phyloP scores from a whole-genome alignment of 176 grass and related monocot species.

The Guadua angustifolia region DNA sequence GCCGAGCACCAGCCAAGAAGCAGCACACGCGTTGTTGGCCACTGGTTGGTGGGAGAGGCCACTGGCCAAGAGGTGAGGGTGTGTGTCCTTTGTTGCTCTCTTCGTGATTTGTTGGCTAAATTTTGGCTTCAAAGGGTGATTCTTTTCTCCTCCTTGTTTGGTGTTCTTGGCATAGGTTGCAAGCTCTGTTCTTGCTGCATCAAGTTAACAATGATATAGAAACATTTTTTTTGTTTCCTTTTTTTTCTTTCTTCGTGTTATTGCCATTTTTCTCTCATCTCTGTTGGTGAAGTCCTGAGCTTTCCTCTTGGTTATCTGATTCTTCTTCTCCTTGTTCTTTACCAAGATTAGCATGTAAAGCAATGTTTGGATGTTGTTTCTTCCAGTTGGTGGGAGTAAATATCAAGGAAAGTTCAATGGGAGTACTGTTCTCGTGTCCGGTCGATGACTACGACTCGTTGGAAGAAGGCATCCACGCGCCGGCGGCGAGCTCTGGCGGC shows the following conservation, averaged over 20 bases:
- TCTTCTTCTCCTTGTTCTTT: not conserved
- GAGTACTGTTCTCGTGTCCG: slow-evolving; percentile 56
- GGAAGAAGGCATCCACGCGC: slow-evolving; percentile 1
- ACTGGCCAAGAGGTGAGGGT: slow-evolving; percentile 2
- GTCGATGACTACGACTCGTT: slow-evolving; percentile 50
- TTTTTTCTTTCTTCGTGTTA: too few relatives aligned
- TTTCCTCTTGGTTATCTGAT: not conserved
- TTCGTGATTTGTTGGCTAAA: not conserved
- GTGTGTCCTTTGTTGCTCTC: not conserved
- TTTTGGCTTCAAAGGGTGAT: not conserved
- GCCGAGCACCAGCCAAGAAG: not conserved
- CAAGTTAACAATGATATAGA: not conserved
- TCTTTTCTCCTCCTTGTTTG: not conserved
- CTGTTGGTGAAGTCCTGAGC: not conserved
- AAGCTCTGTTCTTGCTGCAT: not conserved
- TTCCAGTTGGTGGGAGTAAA: not conserved
- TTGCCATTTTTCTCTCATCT: not conserved
- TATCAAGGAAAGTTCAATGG: slow-evolving; percentile 34
- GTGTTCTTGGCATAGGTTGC: not conserved
- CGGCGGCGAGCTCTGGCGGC: slow-evolving; percentile 7
- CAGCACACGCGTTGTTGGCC: not conserved
- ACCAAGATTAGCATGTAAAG: not conserved
- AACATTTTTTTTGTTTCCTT: too few relatives aligned
- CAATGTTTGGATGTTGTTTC: not conserved
- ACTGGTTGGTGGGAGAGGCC: not conserved